Conservation (phyloP, 2,329 filamentous ascomycete species). For the Calonectria honghensis region DNA sequence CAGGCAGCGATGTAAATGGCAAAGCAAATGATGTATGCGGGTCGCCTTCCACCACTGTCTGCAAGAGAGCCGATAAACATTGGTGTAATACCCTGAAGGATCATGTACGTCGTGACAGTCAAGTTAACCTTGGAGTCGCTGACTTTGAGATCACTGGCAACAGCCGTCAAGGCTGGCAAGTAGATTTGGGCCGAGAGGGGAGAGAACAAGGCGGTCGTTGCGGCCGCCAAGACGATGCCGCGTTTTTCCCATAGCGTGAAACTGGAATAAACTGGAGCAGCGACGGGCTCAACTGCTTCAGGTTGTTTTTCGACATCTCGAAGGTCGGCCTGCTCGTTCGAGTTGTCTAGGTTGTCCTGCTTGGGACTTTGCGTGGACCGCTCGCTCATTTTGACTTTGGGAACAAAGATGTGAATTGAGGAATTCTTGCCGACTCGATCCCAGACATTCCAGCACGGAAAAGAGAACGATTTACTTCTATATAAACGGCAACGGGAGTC, state of each 20-base stretch:
- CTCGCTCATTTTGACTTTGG: slow-evolving; percentile 27
- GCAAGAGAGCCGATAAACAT: slow-evolving; percentile 72
- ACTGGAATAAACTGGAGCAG: slow-evolving; percentile 59
- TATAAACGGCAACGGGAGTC: slow-evolving; percentile 3
- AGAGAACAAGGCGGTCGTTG: slow-evolving; percentile 65
- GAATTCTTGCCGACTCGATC: background rate
- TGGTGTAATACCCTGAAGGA: slow-evolving; percentile 77
- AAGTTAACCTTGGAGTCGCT: slow-evolving; percentile 66
- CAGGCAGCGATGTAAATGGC: slow-evolving; percentile 72
- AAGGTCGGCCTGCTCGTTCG: background rate
- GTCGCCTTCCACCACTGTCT: slow-evolving; percentile 72
- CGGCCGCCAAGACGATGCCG: slow-evolving; percentile 62
- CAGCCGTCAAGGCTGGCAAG: slow-evolving; percentile 70
- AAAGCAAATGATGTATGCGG: slow-evolving; percentile 73
- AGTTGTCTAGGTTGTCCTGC: background rate
- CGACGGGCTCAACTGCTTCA: slow-evolving; percentile 9
- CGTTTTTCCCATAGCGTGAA: slow-evolving; percentile 64
- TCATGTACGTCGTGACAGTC: slow-evolving; percentile 74
- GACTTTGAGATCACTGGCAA: slow-evolving; percentile 69
- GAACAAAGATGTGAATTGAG: background rate
- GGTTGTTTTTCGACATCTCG: slow-evolving; percentile 45
- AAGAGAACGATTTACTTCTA: background rate
- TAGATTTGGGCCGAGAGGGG: slow-evolving; percentile 71
- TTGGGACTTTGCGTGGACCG: slow-evolving; percentile 4
- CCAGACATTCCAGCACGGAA: background rate